Evolutionary conservation across 106 monocot genomes (phyloP).

Genomic region (Phalaenopsis aphrodite): DNA sequence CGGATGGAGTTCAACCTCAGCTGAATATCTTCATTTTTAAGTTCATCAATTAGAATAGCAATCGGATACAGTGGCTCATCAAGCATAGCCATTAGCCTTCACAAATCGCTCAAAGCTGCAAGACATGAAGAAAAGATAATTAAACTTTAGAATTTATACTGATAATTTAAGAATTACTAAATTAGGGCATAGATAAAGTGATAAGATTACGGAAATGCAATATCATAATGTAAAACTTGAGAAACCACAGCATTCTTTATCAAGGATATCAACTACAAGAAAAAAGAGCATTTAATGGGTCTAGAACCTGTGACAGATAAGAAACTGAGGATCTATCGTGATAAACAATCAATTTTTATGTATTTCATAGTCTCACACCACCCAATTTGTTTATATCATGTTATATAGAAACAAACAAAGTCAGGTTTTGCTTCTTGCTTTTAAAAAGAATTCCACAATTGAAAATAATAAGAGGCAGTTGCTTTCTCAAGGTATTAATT

Average conservation of each 20-base stretch:
- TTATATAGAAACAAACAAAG: neutral
- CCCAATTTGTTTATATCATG: neutral
- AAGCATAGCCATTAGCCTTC: slow-evolving; percentile 60
- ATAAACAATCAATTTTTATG: neutral
- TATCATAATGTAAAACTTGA: neutral
- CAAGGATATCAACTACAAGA: neutral
- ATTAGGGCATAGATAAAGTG: neutral
- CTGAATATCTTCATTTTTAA: slow-evolving; percentile 95
- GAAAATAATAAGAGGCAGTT: neutral
- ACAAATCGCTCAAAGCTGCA: slow-evolving; percentile 18
- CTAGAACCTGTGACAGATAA: neutral
- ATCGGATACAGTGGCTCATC: slow-evolving; percentile 93
- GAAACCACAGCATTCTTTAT: neutral
- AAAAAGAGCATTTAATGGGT: neutral
- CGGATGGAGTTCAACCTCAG: slow-evolving; percentile 87
- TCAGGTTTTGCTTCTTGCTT: neutral
- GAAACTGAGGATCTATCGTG: neutral
- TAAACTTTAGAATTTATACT: neutral
- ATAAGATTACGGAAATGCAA: neutral
- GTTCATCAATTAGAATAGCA: slow-evolving; percentile 84
- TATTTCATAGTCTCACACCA: neutral
- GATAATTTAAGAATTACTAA: neutral
- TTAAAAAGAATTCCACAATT: neutral
- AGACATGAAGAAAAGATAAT: neutral
- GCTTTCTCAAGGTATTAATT: neutral